Evolutionary conservation across 805 yeast genomes (phyloP).

Genomic region (Kuraishia hungarica): DNA sequence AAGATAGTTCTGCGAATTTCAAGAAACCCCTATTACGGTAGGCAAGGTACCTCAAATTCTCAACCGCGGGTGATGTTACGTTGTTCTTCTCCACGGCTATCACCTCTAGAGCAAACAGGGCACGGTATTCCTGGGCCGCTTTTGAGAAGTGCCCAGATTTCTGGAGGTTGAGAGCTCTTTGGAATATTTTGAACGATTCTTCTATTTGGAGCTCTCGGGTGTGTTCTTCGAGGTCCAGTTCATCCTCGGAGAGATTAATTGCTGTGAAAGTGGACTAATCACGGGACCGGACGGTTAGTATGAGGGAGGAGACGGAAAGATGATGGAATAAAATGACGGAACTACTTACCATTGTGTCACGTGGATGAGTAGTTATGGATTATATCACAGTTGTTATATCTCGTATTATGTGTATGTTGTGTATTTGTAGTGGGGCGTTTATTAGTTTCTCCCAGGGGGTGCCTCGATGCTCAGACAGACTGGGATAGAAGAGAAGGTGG

Average conservation of each 20-base stretch:
- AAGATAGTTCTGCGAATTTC: conserved; percentile 33
- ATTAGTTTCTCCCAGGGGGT: no score
- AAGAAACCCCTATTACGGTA: conserved; percentile 78
- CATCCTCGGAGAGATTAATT: conserved; percentile 69
- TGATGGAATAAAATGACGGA: background rate
- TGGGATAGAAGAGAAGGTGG: no score
- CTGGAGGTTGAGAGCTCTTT: conserved; percentile 59
- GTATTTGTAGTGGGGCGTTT: no score
- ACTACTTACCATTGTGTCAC: background rate
- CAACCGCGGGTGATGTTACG: conserved; percentile 56
- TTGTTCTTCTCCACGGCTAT: conserved; percentile 33
- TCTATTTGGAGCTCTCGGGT: conserved; percentile 88
- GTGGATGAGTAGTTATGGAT: no score
- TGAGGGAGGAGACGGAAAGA: no score
- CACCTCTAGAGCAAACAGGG: conserved; percentile 62
- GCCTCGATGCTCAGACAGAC: no score
- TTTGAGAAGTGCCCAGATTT: conserved; percentile 34
- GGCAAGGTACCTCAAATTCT: conserved; percentile 66
- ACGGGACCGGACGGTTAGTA: background rate
- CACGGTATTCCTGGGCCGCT: conserved; percentile 50
- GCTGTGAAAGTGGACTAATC: conserved; percentile 68
- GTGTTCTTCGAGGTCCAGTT: conserved; percentile 77
- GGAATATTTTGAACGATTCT: conserved; percentile 71
- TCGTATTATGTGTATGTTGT: no score
- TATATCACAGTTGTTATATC: no score